phyloP scores from a whole-genome alignment of 768 basidiomycete species.

The Gymnopilus dilepis region DNA sequence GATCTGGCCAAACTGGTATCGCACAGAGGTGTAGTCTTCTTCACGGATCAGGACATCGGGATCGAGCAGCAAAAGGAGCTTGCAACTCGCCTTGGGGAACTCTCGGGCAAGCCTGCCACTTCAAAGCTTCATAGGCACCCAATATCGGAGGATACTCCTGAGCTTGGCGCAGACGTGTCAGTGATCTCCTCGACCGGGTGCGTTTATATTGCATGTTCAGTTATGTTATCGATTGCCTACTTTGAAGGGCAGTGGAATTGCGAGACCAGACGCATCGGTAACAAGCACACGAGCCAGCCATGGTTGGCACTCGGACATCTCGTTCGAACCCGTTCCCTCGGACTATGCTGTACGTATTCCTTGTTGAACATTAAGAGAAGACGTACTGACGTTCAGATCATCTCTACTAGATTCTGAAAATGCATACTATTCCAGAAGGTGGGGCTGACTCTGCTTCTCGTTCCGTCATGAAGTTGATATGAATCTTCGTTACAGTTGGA shows the following conservation, averaged over 20 bases:
- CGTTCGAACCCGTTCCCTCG: constrained; percentile 63
- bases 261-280: background rate
- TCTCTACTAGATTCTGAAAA: constrained; percentile 39
- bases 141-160: constrained; percentile 51
- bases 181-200: constrained; percentile 54
- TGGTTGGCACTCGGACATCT: constrained; percentile 63
- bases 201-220: no score
- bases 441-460: constrained; percentile 10
- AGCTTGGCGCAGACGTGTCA: constrained; percentile 58
- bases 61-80: constrained; percentile 57
- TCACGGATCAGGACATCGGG: constrained; percentile 57
- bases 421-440: constrained; percentile 45
- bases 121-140: constrained; percentile 63
- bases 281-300: constrained; percentile 37
- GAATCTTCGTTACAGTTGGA: constrained; percentile 33
- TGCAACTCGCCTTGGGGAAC: constrained; percentile 50
- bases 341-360: constrained; percentile 60
- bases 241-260: constrained; percentile 18
- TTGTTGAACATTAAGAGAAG: no score
- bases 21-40: constrained; percentile 69
- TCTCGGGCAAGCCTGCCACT: constrained; percentile 52
- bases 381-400: background rate
- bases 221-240: background rate
- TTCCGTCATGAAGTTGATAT: background rate
- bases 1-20: constrained; percentile 59